Conservation (phyloP, 257 asterid genomes). For the Euphrasia confusa region DNA sequence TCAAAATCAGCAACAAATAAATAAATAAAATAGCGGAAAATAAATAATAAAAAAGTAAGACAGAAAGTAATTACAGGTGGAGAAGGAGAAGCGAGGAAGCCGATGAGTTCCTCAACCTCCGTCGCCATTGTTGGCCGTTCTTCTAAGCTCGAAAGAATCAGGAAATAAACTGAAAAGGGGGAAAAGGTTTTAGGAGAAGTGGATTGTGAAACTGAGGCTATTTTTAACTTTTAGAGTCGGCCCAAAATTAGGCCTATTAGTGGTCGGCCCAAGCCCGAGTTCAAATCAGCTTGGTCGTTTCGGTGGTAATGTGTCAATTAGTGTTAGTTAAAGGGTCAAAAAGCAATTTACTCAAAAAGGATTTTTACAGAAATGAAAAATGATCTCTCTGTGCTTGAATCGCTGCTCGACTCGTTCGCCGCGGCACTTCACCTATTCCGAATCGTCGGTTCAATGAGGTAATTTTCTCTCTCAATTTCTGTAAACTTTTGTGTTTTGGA, state of each 20-base stretch:
- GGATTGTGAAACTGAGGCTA: background rate
- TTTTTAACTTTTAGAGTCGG: background rate
- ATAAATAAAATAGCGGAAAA: background rate
- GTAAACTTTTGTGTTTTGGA: background rate
- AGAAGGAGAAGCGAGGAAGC: conserved; percentile 75
- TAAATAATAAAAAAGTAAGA: background rate
- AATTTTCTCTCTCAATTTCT: background rate
- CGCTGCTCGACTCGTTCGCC: conserved; percentile 2
- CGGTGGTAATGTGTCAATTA: background rate
- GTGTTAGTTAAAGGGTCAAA: background rate
- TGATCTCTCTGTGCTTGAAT: conserved; percentile 21
- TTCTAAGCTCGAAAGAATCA: conserved; percentile 5
- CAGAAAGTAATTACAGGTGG: conserved; percentile 44
- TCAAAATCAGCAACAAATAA: conserved; percentile 1
- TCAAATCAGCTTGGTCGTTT: background rate
- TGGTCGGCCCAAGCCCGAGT: background rate
- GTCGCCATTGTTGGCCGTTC: conserved; percentile 57
- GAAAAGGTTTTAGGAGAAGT: background rate
- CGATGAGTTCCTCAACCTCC: conserved; percentile 86
- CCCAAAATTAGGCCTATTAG: background rate
- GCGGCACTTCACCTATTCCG: background rate
- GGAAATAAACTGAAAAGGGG: background rate
- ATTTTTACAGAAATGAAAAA: conserved; percentile 5
- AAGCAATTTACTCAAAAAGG: conserved; percentile 10
- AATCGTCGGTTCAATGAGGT: conserved; percentile 27